These are phyloP conservation scores for Furcasterigmium furcatum DNA, from an alignment of 2,329 filamentous ascomycete species.

Conservation along the genomic window DNA sequence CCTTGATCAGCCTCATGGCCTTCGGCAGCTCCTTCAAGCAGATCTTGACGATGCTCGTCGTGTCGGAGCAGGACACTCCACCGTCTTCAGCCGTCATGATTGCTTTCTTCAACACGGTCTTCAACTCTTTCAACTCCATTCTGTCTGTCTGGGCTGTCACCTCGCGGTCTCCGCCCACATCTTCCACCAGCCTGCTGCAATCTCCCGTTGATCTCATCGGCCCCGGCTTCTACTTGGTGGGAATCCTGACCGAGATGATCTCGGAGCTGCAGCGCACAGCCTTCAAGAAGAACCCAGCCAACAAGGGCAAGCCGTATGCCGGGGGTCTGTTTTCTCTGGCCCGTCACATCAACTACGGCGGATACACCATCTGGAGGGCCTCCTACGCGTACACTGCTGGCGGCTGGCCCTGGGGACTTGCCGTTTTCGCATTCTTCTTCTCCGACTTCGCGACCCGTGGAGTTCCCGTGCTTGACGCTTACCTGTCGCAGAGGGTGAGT, in stretches of 20 bases:
- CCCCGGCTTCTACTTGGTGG: not conserved
- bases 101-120: not conserved
- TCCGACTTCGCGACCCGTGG: conserved; percentile 1
- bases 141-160: conserved; percentile 1
- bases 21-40: conserved; percentile 3
- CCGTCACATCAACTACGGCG: conserved; percentile 5
- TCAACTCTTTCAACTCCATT: conserved; percentile 1
- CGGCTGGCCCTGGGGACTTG: not conserved
- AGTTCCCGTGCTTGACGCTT: conserved; percentile 1
- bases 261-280: conserved; percentile 3
- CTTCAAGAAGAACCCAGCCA: conserved; percentile 1
- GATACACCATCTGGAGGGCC: conserved; percentile 3
- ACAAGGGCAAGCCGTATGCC: conserved; percentile 4
- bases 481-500: conserved; percentile 2
- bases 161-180: not conserved
- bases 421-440: conserved; percentile 2
- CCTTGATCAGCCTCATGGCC: not conserved
- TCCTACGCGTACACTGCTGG: not conserved
- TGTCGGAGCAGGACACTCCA: not conserved
- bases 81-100: not conserved
- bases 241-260: not conserved
- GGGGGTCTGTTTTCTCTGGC: conserved; percentile 3
- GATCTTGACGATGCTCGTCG: not conserved
- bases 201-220: not conserved
- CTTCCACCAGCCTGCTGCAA: not conserved